Evolutionary conservation across 2,329 filamentous ascomycete genomes (phyloP).

Genomic region (Arachnopeziza araneosa): DNA sequence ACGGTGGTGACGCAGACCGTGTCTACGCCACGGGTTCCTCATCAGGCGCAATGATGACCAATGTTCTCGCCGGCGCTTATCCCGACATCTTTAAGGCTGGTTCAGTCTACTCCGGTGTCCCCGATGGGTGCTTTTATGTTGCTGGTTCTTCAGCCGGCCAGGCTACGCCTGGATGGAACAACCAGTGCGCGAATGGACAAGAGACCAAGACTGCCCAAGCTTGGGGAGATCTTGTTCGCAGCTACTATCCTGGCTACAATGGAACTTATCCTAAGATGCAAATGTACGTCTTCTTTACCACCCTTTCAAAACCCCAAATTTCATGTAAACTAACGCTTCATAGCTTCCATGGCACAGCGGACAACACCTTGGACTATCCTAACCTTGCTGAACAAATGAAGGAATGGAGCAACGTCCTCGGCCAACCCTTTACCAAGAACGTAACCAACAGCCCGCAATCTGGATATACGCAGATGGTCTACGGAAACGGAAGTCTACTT

Average conservation of each 20-base stretch:
- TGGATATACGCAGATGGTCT: conserved; percentile 31
- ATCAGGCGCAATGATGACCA: conserved; percentile 42
- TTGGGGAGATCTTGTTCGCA: conserved; percentile 43
- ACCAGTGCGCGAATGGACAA: conserved; percentile 38
- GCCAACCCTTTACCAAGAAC: conserved; percentile 19
- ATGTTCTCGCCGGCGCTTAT: conserved; percentile 43
- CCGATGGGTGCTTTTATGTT: conserved; percentile 38
- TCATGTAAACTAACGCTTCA: conserved; percentile 3
- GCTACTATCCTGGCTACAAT: conserved; percentile 34
- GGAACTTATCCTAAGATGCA: conserved; percentile 37
- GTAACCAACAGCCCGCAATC: conserved; percentile 25
- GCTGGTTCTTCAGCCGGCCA: conserved; percentile 38
- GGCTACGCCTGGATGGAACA: conserved; percentile 46
- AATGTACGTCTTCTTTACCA: conserved; percentile 13
- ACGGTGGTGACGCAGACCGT: conserved; percentile 43
- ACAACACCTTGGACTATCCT: conserved; percentile 34
- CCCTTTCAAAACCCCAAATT: conserved; percentile 13
- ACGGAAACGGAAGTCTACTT: conserved; percentile 30
- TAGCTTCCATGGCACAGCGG: conserved; percentile 35
- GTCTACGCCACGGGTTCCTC: conserved; percentile 49
- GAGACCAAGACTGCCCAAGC: conserved; percentile 33
- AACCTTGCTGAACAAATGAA: conserved; percentile 41
- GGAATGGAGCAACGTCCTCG: conserved; percentile 43
- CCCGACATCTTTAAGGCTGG: conserved; percentile 42
- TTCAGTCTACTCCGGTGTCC: conserved; percentile 39